phyloP scores from a whole-genome alignment of 1,139 yeast species.

The Candida glucosophila region DNA sequence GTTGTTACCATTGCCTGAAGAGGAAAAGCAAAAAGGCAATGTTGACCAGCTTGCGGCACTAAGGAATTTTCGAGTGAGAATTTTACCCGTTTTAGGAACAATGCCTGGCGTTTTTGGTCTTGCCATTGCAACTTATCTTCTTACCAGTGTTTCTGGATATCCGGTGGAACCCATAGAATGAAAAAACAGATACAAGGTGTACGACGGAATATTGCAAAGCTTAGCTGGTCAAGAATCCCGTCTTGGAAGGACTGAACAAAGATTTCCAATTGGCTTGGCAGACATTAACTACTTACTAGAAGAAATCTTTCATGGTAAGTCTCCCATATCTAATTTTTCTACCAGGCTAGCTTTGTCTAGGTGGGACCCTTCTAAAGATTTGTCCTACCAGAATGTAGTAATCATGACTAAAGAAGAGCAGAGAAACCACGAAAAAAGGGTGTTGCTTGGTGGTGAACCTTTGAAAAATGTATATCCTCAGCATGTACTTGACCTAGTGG shows the following conservation, averaged over 20 bases:
- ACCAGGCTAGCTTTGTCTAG: constrained; percentile 71
- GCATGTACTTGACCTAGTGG: constrained; percentile 52
- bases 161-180: constrained; percentile 86
- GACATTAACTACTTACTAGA: constrained; percentile 85
- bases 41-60: constrained; percentile 85
- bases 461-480: constrained; percentile 56
- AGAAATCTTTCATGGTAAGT: constrained; percentile 86
- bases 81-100: constrained; percentile 90
- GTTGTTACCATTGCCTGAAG: constrained; percentile 73
- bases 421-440: constrained; percentile 62
- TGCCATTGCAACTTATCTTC: constrained; percentile 74
- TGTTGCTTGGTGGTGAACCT: constrained; percentile 56
- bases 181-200: constrained; percentile 73
- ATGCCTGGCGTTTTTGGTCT: constrained; percentile 96
- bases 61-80: constrained; percentile 84
- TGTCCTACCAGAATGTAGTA: constrained; percentile 67
- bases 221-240: constrained; percentile 84
- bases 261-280: constrained; percentile 60
- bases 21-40: constrained; percentile 68
- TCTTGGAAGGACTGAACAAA: constrained; percentile 58
- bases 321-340: constrained; percentile 79
- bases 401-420: constrained; percentile 87
- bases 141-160: constrained; percentile 77
- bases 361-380: constrained; percentile 64
- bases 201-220: constrained; percentile 74